Evolutionary conservation across 768 basidiomycete species (phyloP).

Genomic region (Lactifluus echinatus): DNA sequence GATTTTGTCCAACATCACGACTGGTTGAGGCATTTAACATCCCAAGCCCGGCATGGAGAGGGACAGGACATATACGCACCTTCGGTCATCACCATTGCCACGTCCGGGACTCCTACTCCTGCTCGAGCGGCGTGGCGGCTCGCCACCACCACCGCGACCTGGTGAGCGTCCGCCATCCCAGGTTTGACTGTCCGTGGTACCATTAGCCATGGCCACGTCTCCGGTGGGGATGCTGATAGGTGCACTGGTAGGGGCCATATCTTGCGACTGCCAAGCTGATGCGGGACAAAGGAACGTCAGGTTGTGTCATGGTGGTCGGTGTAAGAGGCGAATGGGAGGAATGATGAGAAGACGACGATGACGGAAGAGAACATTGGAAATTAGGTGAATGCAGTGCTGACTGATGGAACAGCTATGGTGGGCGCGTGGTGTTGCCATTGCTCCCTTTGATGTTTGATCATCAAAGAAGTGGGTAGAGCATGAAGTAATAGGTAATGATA

Average conservation of each 20-base stretch:
- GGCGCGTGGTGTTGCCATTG: slow-evolving; percentile 15
- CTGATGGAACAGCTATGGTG: slow-evolving; percentile 18
- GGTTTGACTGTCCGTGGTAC: slow-evolving; percentile 42
- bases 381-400: slow-evolving; percentile 18
- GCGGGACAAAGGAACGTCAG: slow-evolving; percentile 36
- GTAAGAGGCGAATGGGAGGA: slow-evolving; percentile 20
- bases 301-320: slow-evolving; percentile 27
- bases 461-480: slow-evolving; percentile 22
- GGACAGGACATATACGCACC: slow-evolving; percentile 33
- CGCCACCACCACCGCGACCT: slow-evolving; percentile 36
- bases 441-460: slow-evolving; percentile 22
- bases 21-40: slow-evolving; percentile 3
- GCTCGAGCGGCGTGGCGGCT: slow-evolving; percentile 57
- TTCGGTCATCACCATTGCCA: slow-evolving; percentile 39
- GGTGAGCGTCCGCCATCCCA: slow-evolving; percentile 45
- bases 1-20: slow-evolving; percentile 38
- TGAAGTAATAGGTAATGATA: slow-evolving; percentile 11
- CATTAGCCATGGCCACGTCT: slow-evolving; percentile 40
- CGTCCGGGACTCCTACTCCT: slow-evolving; percentile 70
- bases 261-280: slow-evolving; percentile 80
- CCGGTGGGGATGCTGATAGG: slow-evolving; percentile 64
- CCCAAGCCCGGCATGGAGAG: background rate
- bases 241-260: slow-evolving; percentile 51
- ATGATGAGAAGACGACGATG: slow-evolving; percentile 26
- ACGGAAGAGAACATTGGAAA: slow-evolving; percentile 19